Conservation (phyloP, 805 yeast genomes). For the Lachancea waltii region DNA sequence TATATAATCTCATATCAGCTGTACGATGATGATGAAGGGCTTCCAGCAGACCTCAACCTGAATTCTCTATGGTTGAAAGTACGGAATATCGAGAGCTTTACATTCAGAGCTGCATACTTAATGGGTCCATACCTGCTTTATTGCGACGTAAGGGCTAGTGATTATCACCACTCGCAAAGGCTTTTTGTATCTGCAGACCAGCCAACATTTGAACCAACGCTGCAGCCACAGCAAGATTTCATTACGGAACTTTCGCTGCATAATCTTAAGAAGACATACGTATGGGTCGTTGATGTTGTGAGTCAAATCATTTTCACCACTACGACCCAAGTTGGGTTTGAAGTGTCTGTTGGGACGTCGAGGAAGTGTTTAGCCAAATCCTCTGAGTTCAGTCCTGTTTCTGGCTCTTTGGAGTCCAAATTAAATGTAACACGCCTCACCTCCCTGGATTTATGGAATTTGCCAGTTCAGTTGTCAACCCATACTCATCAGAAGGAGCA, state of each 20-base stretch:
- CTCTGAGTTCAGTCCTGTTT: constrained; percentile 21
- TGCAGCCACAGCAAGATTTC: constrained; percentile 61
- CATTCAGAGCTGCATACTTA: constrained; percentile 58
- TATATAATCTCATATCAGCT: constrained; percentile 47
- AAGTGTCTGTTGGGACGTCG: constrained; percentile 45
- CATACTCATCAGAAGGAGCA: constrained; percentile 42
- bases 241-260: constrained; percentile 58
- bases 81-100: constrained; percentile 48
- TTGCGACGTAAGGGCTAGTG: constrained; percentile 56
- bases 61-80: constrained; percentile 47
- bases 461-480: constrained; percentile 35
- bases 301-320: constrained; percentile 67
- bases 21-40: constrained; percentile 25
- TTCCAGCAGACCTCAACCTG: constrained; percentile 23
- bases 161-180: constrained; percentile 44
- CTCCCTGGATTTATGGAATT: constrained; percentile 67
- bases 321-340: constrained; percentile 55
- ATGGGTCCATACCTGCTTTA: constrained; percentile 74
- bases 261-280: constrained; percentile 48
- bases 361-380: constrained; percentile 23
- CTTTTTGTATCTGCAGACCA: constrained; percentile 69
- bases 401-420: constrained; percentile 31
- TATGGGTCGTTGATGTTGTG: constrained; percentile 65
- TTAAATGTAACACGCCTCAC: constrained; percentile 46
- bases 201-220: constrained; percentile 66